These are phyloP conservation scores for Agastache rugosa DNA, from an alignment of 257 asterid genomes.

Conservation along the genomic window DNA sequence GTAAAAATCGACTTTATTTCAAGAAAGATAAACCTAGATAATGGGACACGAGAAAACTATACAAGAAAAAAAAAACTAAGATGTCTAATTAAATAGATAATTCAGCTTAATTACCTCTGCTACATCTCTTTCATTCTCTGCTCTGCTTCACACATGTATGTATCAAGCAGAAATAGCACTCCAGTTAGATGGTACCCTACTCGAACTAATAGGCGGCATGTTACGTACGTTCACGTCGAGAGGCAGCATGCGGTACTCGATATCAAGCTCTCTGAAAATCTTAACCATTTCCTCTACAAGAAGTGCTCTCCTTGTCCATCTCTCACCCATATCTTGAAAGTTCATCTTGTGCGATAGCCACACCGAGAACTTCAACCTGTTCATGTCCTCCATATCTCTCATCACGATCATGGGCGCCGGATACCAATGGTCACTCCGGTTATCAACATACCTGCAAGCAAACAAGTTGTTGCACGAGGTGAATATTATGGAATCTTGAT, in stretches of 20 bases:
- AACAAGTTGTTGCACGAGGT: background rate
- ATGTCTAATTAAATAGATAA: background rate
- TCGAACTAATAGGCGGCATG: conserved; percentile 65
- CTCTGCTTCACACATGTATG: background rate
- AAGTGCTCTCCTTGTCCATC: conserved; percentile 73
- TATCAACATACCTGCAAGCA: conserved; percentile 63
- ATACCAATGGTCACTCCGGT: conserved; percentile 79
- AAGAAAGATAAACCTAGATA: background rate
- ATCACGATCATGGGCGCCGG: conserved; percentile 74
- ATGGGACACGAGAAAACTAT: background rate
- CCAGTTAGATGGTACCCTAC: conserved; percentile 83
- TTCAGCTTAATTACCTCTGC: background rate
- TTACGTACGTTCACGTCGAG: conserved; percentile 71
- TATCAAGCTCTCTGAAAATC: conserved; percentile 74
- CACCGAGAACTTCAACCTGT: conserved; percentile 73
- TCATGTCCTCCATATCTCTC: conserved; percentile 91
- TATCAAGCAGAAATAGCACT: conserved; percentile 40
- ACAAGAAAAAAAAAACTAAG: background rate
- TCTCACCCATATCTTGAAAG: conserved; percentile 91
- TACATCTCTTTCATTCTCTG: background rate
- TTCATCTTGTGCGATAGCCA: conserved; percentile 87
- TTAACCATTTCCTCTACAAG: conserved; percentile 83
- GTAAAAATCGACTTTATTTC: background rate
- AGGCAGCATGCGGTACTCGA: conserved; percentile 83
- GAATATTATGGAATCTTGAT: background rate